Conservation (phyloP, 805 yeast genomes). For the Saccharomycopsis olivae region DNA sequence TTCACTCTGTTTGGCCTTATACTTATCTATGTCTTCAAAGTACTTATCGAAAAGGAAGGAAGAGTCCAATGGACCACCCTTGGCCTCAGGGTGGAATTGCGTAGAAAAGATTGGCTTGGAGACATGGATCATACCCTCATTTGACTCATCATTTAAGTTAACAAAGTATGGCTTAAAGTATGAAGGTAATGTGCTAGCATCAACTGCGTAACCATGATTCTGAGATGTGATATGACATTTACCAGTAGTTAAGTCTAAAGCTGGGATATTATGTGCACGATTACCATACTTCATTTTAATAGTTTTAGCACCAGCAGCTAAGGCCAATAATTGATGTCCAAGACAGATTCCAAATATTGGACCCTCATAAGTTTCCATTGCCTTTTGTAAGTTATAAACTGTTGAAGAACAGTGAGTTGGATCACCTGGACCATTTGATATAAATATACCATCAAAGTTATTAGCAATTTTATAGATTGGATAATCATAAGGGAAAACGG, state of each 20-base stretch:
- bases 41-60: constrained; percentile 85
- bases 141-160: constrained; percentile 89
- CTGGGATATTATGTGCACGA: constrained; percentile 98
- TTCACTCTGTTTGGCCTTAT: constrained; percentile 34
- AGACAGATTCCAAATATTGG: constrained; percentile 97
- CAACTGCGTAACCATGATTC: constrained; percentile 98
- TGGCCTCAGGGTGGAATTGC: constrained; percentile 99
- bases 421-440: constrained; percentile 96
- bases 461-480: constrained; percentile 85
- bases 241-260: constrained; percentile 80
- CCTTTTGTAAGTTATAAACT: constrained; percentile 57
- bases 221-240: constrained; percentile 97
- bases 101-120: constrained; percentile 87
- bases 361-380: constrained; percentile 57
- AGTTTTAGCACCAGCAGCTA: constrained; percentile 92
- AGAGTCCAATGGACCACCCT: constrained; percentile 97
- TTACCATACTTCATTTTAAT: constrained; percentile 93
- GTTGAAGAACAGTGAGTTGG: constrained; percentile 85
- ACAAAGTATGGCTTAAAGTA: constrained; percentile 84
- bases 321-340: constrained; percentile 93
- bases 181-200: constrained; percentile 58
- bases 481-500: constrained; percentile 93
- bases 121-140: constrained; percentile 94
- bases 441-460: constrained; percentile 87
- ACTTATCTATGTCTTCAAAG: constrained; percentile 55